Evolutionary conservation across 1,284 basidiomycete genomes (phyloP).

Genomic region (Paramarasmius palmivorus): DNA sequence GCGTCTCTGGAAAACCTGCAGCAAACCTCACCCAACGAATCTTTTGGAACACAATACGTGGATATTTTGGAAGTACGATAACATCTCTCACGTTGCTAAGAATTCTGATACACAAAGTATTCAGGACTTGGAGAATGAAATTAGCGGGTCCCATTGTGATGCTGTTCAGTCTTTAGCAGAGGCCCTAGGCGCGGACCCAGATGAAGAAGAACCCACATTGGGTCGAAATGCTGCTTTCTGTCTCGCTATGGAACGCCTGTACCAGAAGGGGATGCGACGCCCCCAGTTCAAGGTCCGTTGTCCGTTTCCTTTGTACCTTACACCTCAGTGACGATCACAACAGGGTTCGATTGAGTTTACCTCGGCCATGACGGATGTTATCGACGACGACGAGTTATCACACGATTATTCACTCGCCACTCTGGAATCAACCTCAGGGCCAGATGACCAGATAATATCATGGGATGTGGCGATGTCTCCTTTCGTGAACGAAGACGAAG

Average conservation of each 20-base stretch:
- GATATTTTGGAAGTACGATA: conserved; percentile 49
- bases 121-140: conserved; percentile 13
- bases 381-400: conserved; percentile 29
- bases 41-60: conserved; percentile 44
- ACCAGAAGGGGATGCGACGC: conserved; percentile 41
- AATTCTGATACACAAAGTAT: not conserved
- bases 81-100: not conserved
- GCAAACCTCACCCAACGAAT: conserved; percentile 46
- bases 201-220: conserved; percentile 11
- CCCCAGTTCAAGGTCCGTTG: conserved; percentile 52
- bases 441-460: not conserved
- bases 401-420: conserved; percentile 16
- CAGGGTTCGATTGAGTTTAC: conserved; percentile 12
- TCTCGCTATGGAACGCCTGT: conserved; percentile 48
- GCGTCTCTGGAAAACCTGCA: conserved; percentile 53
- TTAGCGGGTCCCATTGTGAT: conserved; percentile 12
- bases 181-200: conserved; percentile 15
- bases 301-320: conserved; percentile 8
- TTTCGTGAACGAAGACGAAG: not conserved
- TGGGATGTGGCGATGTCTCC: not conserved
- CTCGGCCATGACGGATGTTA: conserved; percentile 17
- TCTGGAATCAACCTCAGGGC: not conserved
- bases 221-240: conserved; percentile 40
- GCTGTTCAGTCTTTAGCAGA: conserved; percentile 24
- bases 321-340: conserved; percentile 13